Evolutionary conservation across 2,329 filamentous ascomycete genomes (phyloP), one percentile per base, ranked within the genome.

Genomic region (Gaeumannomyces tritici): DNA sequence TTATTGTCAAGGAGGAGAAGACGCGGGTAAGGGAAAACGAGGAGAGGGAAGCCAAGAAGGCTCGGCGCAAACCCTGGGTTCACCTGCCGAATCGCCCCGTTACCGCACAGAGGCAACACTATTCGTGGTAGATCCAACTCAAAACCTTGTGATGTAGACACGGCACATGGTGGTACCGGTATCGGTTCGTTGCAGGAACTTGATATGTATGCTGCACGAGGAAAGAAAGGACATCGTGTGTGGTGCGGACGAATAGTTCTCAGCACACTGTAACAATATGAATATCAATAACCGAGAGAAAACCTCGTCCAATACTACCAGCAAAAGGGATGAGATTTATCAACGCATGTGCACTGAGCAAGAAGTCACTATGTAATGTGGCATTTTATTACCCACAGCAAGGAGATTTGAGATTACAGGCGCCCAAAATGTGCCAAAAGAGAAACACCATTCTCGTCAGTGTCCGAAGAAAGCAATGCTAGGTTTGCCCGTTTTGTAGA

Each of bases 1-100:
- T 99, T 47, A 74, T 96, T 18, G 79, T 99, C 72, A 99, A 98
- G 78, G 95, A 99, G 73, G 93, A 98, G 74, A 89, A 89, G 74
- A 96, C 95, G 7, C 83, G 92, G 62, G 87, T 97, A 70, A 85
- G 95, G 64, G 83, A 92, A 72, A 85, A 89, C 70, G 81, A 90
- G 63, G 92, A 97, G 71, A 85, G 87, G 63, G 82, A 91, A 72
- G 86, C 86, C 68, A 93, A 91, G 79, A 83, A 89, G 73, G 80
- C 83, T 62, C 87, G 87, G 70, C 83, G 87, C 65, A 90, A 90
- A 66, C 86, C 93, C 21, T 97, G 93, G 93, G 84, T 89, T 15
- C 91, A 93, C 69, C 78, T 98, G 61, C 93, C 93, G 9, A 91
- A 97, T 74, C 86, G 93, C 65, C 90, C 89, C 8, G 82, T 99